Percentiles rank a stretch among this genome's conserved stretches.
phyloP scores from a whole-genome alignment of 768 basidiomycete genomes.

The Auriscalpium orientale region DNA sequence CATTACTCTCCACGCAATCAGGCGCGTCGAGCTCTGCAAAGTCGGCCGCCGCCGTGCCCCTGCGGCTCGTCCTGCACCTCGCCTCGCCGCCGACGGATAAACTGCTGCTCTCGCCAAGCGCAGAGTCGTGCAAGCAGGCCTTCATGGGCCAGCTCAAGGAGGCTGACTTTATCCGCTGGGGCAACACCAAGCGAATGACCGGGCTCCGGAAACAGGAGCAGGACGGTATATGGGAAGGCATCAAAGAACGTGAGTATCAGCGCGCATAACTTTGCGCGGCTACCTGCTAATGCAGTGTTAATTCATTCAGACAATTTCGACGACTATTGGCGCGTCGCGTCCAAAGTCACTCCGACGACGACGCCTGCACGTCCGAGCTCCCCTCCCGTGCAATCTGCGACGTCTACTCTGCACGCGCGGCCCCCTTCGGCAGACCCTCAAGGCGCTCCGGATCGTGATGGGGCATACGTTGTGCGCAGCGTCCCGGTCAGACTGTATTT shows the following conservation, averaged over 20 bases:
- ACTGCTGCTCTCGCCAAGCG: conserved; percentile 68
- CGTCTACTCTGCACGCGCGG: conserved; percentile 55
- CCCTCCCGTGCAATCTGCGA: conserved; percentile 40
- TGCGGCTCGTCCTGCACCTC: conserved; percentile 81
- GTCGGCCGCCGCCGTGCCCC: conserved; percentile 40
- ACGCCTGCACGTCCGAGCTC: conserved; percentile 53
- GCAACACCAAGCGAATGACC: conserved; percentile 91
- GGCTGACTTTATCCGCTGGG: conserved; percentile 95
- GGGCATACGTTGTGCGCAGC: conserved; percentile 80
- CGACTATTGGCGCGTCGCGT: conserved; percentile 87
- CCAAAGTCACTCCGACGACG: conserved; percentile 86
- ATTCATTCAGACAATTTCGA: conserved; percentile 80
- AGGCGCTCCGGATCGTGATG: conserved; percentile 56
- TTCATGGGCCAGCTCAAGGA: conserved; percentile 97
- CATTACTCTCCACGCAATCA: conserved; percentile 48
- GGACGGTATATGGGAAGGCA: conserved; percentile 95
- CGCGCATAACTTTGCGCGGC: conserved; percentile 34
- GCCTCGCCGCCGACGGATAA: conserved; percentile 83
- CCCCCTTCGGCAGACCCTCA: conserved; percentile 57
- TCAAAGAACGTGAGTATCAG: conserved; percentile 58
- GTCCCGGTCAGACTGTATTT: conserved; percentile 87
- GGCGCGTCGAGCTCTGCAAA: conserved; percentile 31
- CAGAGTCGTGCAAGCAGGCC: conserved; percentile 85
- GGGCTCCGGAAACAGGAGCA: conserved; percentile 85
- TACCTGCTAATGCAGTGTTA: neutral